phyloP scores from a whole-genome alignment of 106 monocot genomes.

The Agapanthus africanus region DNA sequence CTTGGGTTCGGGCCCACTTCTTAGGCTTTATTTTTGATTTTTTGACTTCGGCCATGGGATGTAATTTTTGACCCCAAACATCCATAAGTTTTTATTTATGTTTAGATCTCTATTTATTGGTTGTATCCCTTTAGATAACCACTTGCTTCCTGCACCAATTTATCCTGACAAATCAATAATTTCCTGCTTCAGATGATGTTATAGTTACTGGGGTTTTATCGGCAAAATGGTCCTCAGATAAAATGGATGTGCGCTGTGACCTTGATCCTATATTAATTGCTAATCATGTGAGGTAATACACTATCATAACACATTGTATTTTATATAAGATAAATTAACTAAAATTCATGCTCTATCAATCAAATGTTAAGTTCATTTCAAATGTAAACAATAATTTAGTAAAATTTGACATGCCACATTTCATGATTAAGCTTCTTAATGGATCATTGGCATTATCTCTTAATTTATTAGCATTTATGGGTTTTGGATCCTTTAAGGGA shows the following conservation, averaged over 20 bases:
- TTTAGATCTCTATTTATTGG: background rate
- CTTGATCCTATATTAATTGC: constrained; percentile 90
- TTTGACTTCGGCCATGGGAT: too few species aligned
- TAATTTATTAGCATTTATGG: too few species aligned
- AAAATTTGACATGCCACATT: too few species aligned
- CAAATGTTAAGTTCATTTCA: background rate
- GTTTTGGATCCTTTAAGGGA: too few species aligned
- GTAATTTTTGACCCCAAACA: too few species aligned
- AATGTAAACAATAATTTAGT: too few species aligned
- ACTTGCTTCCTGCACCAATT: background rate
- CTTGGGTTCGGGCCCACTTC: too few species aligned
- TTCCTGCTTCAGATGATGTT: constrained; percentile 67
- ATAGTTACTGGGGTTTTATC: constrained; percentile 85
- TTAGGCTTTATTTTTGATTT: too few species aligned
- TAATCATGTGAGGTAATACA: constrained; percentile 74
- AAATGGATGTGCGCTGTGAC: constrained; percentile 94
- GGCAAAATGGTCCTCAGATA: constrained; percentile 93
- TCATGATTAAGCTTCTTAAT: too few species aligned
- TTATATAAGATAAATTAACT: background rate
- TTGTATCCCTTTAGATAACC: background rate
- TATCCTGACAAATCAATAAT: background rate
- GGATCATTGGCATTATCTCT: too few species aligned
- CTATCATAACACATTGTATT: background rate
- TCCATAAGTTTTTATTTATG: background rate
- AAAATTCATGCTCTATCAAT: background rate